Evolutionary conservation across 129 eudicot species (phyloP).

Genomic region (Centella asiatica): DNA sequence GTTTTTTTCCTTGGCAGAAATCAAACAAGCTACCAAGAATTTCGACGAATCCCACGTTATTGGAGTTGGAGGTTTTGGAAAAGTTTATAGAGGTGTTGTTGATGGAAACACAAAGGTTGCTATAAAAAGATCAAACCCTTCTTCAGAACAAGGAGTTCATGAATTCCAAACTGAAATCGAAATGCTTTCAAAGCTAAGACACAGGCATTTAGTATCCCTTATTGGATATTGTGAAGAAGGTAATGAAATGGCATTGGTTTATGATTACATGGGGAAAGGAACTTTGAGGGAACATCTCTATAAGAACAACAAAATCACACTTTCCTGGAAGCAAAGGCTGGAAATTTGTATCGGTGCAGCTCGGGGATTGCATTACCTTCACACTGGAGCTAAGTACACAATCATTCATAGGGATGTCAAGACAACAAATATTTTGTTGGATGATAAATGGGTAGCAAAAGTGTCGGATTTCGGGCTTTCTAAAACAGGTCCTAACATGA

Average conservation of each 20-base stretch:
- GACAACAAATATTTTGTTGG: constrained; percentile 63
- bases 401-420: constrained; percentile 80
- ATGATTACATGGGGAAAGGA: constrained; percentile 73
- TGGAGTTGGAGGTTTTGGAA: constrained; percentile 79
- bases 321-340: constrained; percentile 68
- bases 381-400: constrained; percentile 69
- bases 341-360: constrained; percentile 66
- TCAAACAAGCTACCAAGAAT: constrained; percentile 57
- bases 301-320: constrained; percentile 46
- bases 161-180: constrained; percentile 74
- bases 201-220: constrained; percentile 64
- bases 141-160: constrained; percentile 72
- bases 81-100: constrained; percentile 60
- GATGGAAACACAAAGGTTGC: constrained; percentile 58
- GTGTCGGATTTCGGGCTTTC: constrained; percentile 76
- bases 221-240: constrained; percentile 76
- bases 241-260: constrained; percentile 66
- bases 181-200: constrained; percentile 64
- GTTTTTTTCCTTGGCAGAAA: constrained; percentile 57
- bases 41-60: constrained; percentile 70
- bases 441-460: constrained; percentile 72
- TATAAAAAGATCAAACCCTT: constrained; percentile 64
- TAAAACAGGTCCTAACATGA: constrained; percentile 63
- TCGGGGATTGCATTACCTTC: constrained; percentile 67
- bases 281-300: constrained; percentile 76